Percentiles rank a stretch among this genome's conserved stretches.
Conservation (phyloP, 129 eudicot species). For the Helichrysum umbraculigerum region DNA sequence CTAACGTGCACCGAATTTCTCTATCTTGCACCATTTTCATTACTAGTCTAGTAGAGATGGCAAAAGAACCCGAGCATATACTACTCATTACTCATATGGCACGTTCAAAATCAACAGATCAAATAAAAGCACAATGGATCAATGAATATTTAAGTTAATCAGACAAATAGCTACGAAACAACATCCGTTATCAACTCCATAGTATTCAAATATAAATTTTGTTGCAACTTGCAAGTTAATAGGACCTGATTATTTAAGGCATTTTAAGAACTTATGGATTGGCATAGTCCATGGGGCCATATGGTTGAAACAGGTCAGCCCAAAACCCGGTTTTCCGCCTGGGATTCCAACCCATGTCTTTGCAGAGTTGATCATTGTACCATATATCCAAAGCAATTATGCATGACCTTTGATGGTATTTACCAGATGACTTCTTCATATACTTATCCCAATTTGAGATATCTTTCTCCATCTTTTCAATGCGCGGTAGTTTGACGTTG, state of each 20-base stretch:
- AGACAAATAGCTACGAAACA: not conserved
- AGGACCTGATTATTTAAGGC: not conserved
- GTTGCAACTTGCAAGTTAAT: no score
- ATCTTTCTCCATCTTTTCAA: constrained; percentile 70
- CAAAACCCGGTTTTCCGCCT: constrained; percentile 51
- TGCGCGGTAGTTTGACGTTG: constrained; percentile 50
- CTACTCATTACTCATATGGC: no score
- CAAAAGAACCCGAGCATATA: no score
- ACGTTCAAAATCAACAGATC: not conserved
- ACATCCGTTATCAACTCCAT: not conserved
- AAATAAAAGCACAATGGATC: not conserved
- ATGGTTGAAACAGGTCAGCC: constrained; percentile 60
- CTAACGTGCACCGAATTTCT: no score
- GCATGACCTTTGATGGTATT: constrained; percentile 49
- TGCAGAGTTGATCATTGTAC: constrained; percentile 69
- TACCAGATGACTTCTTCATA: constrained; percentile 54
- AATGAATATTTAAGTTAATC: not conserved
- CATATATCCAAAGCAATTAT: constrained; percentile 54
- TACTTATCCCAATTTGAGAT: constrained; percentile 50
- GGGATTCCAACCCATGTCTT: constrained; percentile 63
- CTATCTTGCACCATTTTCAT: no score
- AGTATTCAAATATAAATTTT: not conserved
- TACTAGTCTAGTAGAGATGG: no score
- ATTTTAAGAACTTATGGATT: constrained; percentile 20
- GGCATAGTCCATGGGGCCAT: constrained; percentile 58